phyloP scores from a whole-genome alignment of 441 rosid species.

The Omphalea diandra region DNA sequence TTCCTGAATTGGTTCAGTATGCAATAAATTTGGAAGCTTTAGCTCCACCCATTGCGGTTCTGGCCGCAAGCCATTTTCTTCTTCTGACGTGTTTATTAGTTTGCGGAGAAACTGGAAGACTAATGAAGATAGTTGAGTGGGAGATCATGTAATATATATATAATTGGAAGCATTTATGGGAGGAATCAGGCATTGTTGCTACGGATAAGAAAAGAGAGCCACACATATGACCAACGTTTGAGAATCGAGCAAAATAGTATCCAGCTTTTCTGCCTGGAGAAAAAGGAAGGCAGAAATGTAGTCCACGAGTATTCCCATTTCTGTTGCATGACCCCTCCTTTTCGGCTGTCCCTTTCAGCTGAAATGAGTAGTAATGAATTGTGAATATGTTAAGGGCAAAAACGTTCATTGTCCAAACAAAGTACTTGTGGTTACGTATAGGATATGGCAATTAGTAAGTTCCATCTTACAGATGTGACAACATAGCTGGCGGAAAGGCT shows the following conservation, averaged over 20 bases:
- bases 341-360: constrained; percentile 34
- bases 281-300: constrained; percentile 43
- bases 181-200: constrained; percentile 24
- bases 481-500: constrained; percentile 6
- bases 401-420: constrained; percentile 10
- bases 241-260: constrained; percentile 43
- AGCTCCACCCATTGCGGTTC: constrained; percentile 51
- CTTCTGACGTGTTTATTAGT: constrained; percentile 45
- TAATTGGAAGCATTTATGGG: constrained; percentile 19
- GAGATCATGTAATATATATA: constrained; percentile 37
- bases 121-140: constrained; percentile 19
- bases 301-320: constrained; percentile 51
- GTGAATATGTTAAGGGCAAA: constrained; percentile 13
- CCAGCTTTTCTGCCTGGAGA: constrained; percentile 33
- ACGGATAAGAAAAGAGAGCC: constrained; percentile 98
- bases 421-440: constrained; percentile 24
- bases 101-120: constrained; percentile 18
- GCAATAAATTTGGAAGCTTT: constrained; percentile 51
- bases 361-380: constrained; percentile 20
- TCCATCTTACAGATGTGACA: neutral
- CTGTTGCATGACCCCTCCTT: constrained; percentile 26
- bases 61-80: constrained; percentile 36
- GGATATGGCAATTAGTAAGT: neutral
- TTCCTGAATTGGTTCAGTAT: constrained; percentile 42
- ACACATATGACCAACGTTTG: constrained; percentile 67